Base-by-base conservation (phyloP, 2,329 filamentous ascomycete genomes). In the Drechslera avenae region DNA sequence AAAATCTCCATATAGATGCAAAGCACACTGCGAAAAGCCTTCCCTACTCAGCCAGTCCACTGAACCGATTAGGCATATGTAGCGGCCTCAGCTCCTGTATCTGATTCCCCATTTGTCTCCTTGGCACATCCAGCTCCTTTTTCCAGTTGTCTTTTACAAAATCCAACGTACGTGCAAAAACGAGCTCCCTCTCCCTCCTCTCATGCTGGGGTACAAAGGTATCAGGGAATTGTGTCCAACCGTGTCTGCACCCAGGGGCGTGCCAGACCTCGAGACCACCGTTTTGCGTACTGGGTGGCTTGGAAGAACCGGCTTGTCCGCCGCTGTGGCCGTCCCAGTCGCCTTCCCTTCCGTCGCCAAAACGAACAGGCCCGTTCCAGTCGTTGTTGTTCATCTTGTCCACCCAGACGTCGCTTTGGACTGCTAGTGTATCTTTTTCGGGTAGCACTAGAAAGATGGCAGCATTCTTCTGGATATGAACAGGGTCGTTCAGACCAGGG, bases 171-270 rank as follows among this genome's bases (percentile, higher is more conserved):
- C 70, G 58, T 8, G 60, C 60, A 58, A 75, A 75, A 3, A 75
- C 72, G 17, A 72, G 46, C 3, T 69, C 54, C 34, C 73, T 58
- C 52, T 74, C 73, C 28, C 59, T 62, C 21, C 67, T 66, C 59
- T 76, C 74, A 39, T 73, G 69, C 51, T 74, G 69, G 12, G 64
- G 66, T 12, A 77, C 61, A 52, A 67, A 67, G 5, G 62, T 61
- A 46, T 73, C 71, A 1, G 75, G 75, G 39, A 77, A 75, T 57
- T 76, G 73, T 36, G 75, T 77, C 75, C 75, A 77, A 5, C 75
- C 75, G 51, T 77, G 75, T 34, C 63, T 49, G 50, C 68, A 72
- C 3, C 46, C 48, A 1, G 69, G 69, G 12, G 69, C 69, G 41
- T 73, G 67, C 71, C 71, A 73, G 4, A 73, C 62, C 31, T 76